Evolutionary conservation across 495 filamentous ascomycete species (phyloP).

Genomic region (Chlorociboria aeruginascens): DNA sequence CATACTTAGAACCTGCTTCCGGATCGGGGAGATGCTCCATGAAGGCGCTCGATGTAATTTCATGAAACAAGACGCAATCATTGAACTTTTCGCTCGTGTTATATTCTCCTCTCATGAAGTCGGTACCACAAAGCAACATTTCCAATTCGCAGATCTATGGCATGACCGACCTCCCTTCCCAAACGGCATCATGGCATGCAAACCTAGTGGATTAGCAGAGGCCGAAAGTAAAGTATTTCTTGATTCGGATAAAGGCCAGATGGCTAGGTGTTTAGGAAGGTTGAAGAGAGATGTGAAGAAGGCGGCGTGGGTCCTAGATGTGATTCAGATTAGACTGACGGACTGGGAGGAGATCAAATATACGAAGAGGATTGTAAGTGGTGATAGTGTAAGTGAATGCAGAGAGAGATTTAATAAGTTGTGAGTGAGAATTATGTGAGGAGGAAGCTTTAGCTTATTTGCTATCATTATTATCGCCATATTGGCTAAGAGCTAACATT

Average conservation of each 20-base stretch:
- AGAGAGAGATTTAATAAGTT: not conserved
- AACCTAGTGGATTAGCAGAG: conserved; percentile 31
- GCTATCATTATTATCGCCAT: conserved; percentile 4
- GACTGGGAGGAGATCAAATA: conserved; percentile 40
- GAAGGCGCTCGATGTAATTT: conserved; percentile 26
- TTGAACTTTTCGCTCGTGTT: conserved; percentile 50
- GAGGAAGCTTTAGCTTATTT: not conserved
- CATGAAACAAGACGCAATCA: conserved; percentile 29
- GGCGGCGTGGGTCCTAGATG: conserved; percentile 26
- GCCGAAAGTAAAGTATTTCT: conserved; percentile 33
- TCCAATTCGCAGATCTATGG: conserved; percentile 47
- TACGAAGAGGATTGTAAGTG: conserved; percentile 25
- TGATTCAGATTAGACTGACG: conserved; percentile 41
- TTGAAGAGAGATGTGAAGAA: conserved; percentile 31
- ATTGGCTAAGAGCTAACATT: conserved; percentile 7
- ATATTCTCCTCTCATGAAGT: conserved; percentile 36
- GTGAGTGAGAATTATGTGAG: conserved; percentile 5
- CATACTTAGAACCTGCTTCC: conserved; percentile 47
- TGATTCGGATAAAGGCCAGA: conserved; percentile 18
- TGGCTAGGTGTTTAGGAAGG: conserved; percentile 42
- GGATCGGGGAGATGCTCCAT: conserved; percentile 42
- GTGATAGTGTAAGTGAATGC: conserved; percentile 6
- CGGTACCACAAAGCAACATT: conserved; percentile 36
- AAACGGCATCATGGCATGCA: conserved; percentile 37
- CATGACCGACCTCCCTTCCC: conserved; percentile 41